Evolutionary conservation across 2,329 filamentous ascomycete genomes (phyloP), one percentile per base, ranked within the genome.

Genomic region (Colletotrichum sp.): DNA sequence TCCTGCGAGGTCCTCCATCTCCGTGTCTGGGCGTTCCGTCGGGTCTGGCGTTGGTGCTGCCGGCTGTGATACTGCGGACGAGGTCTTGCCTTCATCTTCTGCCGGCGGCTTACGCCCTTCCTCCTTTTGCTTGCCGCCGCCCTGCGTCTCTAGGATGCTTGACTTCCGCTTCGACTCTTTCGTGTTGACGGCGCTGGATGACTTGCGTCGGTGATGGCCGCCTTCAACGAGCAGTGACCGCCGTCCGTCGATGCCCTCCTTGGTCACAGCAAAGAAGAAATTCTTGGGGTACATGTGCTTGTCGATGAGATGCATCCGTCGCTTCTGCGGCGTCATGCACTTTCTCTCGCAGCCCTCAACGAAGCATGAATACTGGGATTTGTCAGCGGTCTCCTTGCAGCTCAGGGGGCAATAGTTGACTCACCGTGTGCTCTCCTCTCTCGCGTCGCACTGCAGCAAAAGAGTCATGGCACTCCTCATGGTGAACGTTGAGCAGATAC

Each of bases 271-370:
- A 80, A 98, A 98, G 84, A 98, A 96, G 85, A 96, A 98, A 80
- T 95, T 94, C 82, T 91, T 92, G 13, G 96, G 96, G 82, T 97
- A 99, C 86, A 93, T 90, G 84, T 99, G 97, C 86, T 98, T 98
- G 87, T 98, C 96, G 79, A 98, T 95, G 78, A 98, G 89, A 87
- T 99, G 96, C 83, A 95, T 91, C 39, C 95, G 91, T 60, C 97
- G 91, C 85, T 98, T 98, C 81, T 95, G 93, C 34, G 94, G 93
- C 6, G 94, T 96, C 71, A 91, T 92, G 85, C 96, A 98, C 82
- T 95, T 93, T 78, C 94, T 91, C 75, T 97, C 95, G 84, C 97
- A 99, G 65, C 90, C 93, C 81, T 98, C 94, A 8, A 98, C 93
- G 81, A 98, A 98, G 86, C 97, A 99, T 7, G 92, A 93, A 84